A percentile compares a stretch with the other conserved stretches of the same genome.
phyloP scores from a whole-genome alignment of 2,329 filamentous ascomycete genomes.

The Sclerotinia minor region DNA sequence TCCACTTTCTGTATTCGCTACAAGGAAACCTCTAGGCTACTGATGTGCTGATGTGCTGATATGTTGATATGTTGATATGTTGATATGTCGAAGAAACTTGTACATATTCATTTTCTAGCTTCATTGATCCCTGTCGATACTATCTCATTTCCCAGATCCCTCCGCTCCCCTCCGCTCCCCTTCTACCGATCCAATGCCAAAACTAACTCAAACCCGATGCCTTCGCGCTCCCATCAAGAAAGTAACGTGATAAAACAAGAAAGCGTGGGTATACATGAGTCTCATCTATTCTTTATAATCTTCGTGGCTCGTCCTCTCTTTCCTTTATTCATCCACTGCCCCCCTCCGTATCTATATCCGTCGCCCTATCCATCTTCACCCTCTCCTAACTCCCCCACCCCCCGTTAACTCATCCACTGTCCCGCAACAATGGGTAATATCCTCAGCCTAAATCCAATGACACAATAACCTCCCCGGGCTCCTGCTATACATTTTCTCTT shows the following conservation, averaged over 20 bases:
- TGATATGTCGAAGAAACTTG: neutral
- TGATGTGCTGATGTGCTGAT: too few species aligned
- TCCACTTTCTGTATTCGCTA: neutral
- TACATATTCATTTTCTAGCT: conserved; percentile 8
- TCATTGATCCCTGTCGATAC: neutral
- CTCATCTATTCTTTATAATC: conserved; percentile 25
- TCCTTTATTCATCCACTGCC: conserved; percentile 23
- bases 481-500: conserved; percentile 14
- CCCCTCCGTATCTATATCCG: conserved; percentile 18
- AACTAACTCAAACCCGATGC: neutral
- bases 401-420: conserved; percentile 9
- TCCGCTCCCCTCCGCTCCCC: neutral
- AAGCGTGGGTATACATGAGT: conserved; percentile 25
- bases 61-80: too few species aligned
- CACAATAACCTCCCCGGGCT: conserved; percentile 7
- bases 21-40: neutral
- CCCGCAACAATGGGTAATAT: conserved; percentile 8
- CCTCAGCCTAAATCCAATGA: conserved; percentile 20
- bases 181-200: conserved; percentile 3
- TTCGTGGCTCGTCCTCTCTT: conserved; percentile 20
- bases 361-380: neutral
- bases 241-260: conserved; percentile 13
- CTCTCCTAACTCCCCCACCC: conserved; percentile 1
- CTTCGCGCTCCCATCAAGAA: conserved; percentile 12
- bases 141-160: neutral